Evolutionary conservation across 108 stramenopile species (phyloP).

Genomic region (Cyclotella atomus): DNA sequence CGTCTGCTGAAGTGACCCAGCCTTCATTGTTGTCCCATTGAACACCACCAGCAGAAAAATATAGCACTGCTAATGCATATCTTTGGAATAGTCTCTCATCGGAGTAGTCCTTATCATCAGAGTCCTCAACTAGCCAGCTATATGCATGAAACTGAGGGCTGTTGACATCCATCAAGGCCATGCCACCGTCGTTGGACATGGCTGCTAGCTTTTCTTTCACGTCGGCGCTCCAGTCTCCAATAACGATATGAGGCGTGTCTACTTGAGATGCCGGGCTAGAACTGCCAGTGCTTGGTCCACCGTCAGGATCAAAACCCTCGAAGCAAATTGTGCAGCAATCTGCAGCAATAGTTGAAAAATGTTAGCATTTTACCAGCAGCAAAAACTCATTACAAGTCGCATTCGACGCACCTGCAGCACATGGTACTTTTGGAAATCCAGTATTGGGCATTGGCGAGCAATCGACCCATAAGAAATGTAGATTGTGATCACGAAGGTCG

Average conservation of each 20-base stretch:
- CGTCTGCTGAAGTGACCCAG: conserved; percentile 22
- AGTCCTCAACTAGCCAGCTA: conserved; percentile 27
- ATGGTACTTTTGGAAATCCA: conserved; percentile 18
- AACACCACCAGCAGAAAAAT: conserved; percentile 23
- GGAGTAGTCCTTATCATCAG: neutral
- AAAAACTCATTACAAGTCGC: too few relatives aligned
- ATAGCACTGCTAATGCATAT: conserved; percentile 38
- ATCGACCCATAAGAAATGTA: conserved; percentile 32
- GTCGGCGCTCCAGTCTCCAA: conserved; percentile 3
- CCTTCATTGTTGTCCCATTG: conserved; percentile 21
- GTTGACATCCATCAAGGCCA: conserved; percentile 5
- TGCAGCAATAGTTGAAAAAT: too few relatives aligned
- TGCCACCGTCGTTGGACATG: conserved; percentile 15
- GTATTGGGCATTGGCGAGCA: conserved; percentile 12
- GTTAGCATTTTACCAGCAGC: too few relatives aligned
- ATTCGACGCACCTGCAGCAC: too few relatives aligned
- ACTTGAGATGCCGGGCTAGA: neutral
- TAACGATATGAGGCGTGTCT: conserved; percentile 14
- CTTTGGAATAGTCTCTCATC: conserved; percentile 22
- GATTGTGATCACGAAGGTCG: conserved; percentile 13
- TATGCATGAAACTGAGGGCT: conserved; percentile 30
- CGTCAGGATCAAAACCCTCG: conserved; percentile 31
- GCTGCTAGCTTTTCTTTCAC: conserved; percentile 8
- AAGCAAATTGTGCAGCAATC: conserved; percentile 47
- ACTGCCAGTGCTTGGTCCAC: conserved; percentile 5